phyloP scores from a whole-genome alignment of 331 rosid species.

The Stylosanthes scabra region DNA sequence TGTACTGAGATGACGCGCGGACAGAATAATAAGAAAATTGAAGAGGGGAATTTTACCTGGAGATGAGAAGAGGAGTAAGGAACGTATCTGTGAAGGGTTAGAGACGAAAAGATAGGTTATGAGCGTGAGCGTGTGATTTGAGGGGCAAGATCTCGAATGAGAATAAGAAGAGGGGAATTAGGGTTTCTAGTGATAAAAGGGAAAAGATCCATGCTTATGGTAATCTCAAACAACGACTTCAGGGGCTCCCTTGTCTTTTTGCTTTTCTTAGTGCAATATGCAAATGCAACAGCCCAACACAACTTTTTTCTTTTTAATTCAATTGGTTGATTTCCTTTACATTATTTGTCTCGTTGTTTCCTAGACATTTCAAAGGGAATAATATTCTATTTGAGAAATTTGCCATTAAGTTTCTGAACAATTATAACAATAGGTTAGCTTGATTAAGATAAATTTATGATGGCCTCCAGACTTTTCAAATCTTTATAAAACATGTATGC shows the following conservation, averaged over 20 bases:
- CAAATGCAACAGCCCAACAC: background rate
- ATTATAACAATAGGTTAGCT: too few species aligned
- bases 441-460: too few species aligned
- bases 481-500: too few species aligned
- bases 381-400: too few species aligned
- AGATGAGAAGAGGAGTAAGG: conserved; percentile 13
- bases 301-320: too few species aligned
- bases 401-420: too few species aligned
- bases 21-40: background rate
- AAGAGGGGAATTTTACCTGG: conserved; percentile 13
- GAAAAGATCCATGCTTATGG: conserved; percentile 18
- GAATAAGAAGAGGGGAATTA: background rate
- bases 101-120: background rate
- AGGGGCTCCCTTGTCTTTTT: conserved; percentile 1
- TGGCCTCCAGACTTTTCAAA: too few species aligned
- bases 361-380: background rate
- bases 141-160: conserved; percentile 27
- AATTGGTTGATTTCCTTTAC: too few species aligned
- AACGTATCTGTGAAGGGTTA: background rate
- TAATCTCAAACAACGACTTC: background rate
- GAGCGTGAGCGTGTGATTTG: background rate
- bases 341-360: background rate
- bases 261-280: background rate
- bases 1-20: background rate
- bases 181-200: conserved; percentile 25